phyloP scores from a whole-genome alignment of 371 early-diverging fungal genomes.

The Rhizopus microsporus region DNA sequence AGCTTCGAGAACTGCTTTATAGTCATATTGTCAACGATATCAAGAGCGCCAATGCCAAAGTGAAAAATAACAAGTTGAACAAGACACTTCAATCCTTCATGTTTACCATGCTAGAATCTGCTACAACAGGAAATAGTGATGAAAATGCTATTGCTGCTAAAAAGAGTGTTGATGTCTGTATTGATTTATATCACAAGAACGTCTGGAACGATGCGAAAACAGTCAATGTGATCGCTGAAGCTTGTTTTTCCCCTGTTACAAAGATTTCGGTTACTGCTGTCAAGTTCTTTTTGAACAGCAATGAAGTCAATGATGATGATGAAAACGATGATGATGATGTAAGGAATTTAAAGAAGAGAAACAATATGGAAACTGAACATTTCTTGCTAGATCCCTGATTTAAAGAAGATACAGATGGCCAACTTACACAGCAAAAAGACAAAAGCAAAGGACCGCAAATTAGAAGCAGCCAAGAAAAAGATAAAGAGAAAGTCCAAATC shows the following conservation, averaged over 20 bases:
- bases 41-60: conserved; percentile 86
- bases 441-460: conserved; percentile 67
- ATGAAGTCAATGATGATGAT: conserved; percentile 70
- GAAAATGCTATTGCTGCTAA: conserved; percentile 89
- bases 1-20: conserved; percentile 84
- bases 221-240: conserved; percentile 95
- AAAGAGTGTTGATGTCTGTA: conserved; percentile 92
- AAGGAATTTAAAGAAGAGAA: conserved; percentile 28
- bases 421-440: conserved; percentile 83
- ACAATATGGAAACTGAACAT: background rate
- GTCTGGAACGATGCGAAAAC: conserved; percentile 97
- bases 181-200: conserved; percentile 93
- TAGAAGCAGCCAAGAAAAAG: conserved; percentile 76
- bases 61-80: conserved; percentile 95
- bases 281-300: conserved; percentile 90
- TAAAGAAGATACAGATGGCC: conserved; percentile 75
- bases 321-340: conserved; percentile 63
- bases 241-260: conserved; percentile 87
- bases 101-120: conserved; percentile 84
- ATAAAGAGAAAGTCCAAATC: conserved; percentile 60
- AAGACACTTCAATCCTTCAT: conserved; percentile 93
- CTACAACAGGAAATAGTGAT: conserved; percentile 53
- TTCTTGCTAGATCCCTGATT: conserved; percentile 53
- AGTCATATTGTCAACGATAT: conserved; percentile 93
- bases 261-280: conserved; percentile 91